Base-by-base conservation (phyloP, 768 basidiomycete species). In the Phylloporus arenicola region DNA sequence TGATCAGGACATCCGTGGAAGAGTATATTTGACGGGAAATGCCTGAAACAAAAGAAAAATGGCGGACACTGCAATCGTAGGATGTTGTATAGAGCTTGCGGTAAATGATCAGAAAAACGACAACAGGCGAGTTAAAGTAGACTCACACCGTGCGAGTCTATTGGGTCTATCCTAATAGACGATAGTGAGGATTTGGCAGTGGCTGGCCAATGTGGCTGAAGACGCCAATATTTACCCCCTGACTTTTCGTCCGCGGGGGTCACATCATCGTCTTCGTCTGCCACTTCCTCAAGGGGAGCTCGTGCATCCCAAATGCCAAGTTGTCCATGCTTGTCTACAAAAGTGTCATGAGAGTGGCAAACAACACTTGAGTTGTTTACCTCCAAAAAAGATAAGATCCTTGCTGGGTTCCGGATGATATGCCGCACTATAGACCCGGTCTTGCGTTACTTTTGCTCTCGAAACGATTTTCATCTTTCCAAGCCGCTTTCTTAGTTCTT, bases 331-430 rank as follows among this genome's bases (percentile, higher is more conserved):
- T 91, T 92, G 59, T 92, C 90, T 90, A 41, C 45, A n/a, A 25
- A 38, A n/a, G 10, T 16, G 31, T 48, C 31, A 59, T 27, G 51
- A 40, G 22, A 37, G 31, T 38, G n/a, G 27, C 25, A 38, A 34
- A 29, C 10, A 4, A 29, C 31, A 33, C 0, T 3, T 5, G 19
- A 40, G 9, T 13, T 2, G 48, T 59, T 53, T 51, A 85, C 88
- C 88, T 64, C 90, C 90, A 63, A 92, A 88, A 63, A 92, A 91
- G n/a, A 92, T 76, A 12, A 92, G 65, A 65, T 92, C 90, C 58
- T 87, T 89, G 12, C 82, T 78, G 17, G 75, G 72, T 56, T 88
- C 88, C 4, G 89, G 87, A 62, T 92, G 90, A 64, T 86, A 92
- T 13, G 80, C 81, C 29, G 86, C 83, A 54, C 84, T 83, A 58